Percentiles rank a stretch among this genome's conserved stretches.
phyloP scores from a whole-genome alignment of 164 flowering plant genomes.

The Annona squamosa region DNA sequence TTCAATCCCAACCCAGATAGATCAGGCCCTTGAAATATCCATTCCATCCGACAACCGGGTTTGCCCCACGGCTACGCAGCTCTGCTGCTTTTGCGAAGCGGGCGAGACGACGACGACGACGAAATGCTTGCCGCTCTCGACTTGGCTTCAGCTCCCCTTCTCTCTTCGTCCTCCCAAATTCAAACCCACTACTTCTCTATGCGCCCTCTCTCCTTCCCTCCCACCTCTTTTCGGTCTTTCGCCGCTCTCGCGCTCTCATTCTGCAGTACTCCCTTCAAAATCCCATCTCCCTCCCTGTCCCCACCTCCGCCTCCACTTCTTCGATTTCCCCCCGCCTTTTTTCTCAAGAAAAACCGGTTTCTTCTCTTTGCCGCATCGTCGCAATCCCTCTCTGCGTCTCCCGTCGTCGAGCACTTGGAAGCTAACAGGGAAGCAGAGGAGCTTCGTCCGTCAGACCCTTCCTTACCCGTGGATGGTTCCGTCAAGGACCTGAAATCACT shows the following conservation, averaged over 20 bases:
- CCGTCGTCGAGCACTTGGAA: conserved; percentile 31
- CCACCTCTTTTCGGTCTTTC: conserved; percentile 15
- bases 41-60: neutral
- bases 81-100: neutral
- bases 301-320: neutral
- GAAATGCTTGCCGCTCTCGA: conserved; percentile 11
- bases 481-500: conserved; percentile 29
- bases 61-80: neutral
- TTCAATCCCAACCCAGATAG: too few species aligned
- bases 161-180: neutral
- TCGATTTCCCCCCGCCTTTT: neutral
- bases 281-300: conserved; percentile 1
- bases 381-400: neutral
- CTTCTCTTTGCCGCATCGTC: neutral
- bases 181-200: conserved; percentile 1
- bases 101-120: neutral
- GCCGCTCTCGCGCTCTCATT: conserved; percentile 17
- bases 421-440: neutral
- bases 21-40: too few species aligned
- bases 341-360: neutral
- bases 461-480: conserved; percentile 2
- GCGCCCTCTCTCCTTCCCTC: conserved; percentile 7
- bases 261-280: neutral
- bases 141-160: conserved; percentile 3
- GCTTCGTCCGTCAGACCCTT: conserved; percentile 17